phyloP scores from a whole-genome alignment of 495 filamentous ascomycete species.

The Stereocaulon alpinum region DNA sequence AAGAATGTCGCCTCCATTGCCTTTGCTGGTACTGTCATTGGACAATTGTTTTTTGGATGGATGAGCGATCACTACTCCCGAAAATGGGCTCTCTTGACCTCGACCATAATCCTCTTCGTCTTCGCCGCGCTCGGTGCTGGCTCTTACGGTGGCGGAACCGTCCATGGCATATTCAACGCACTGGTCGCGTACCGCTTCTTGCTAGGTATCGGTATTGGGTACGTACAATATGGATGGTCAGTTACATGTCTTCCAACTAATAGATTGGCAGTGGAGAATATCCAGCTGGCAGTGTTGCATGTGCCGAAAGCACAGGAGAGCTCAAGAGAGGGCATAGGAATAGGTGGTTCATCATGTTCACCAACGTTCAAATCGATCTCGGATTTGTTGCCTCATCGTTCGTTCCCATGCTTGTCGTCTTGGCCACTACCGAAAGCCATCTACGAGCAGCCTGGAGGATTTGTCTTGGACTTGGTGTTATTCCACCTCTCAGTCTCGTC shows the following conservation, averaged over 20 bases:
- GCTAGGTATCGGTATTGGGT: conserved; percentile 49
- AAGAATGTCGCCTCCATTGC: conserved; percentile 67
- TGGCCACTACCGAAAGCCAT: conserved; percentile 58
- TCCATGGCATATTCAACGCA: conserved; percentile 64
- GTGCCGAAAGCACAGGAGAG: conserved; percentile 75
- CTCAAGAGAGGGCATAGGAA: conserved; percentile 71
- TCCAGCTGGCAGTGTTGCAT: conserved; percentile 76
- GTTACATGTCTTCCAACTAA: conserved; percentile 38
- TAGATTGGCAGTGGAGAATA: conserved; percentile 61
- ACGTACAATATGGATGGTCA: conserved; percentile 4
- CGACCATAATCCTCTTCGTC: conserved; percentile 70
- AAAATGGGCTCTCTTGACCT: conserved; percentile 68
- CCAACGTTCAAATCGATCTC: conserved; percentile 77
- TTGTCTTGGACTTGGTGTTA: conserved; percentile 64
- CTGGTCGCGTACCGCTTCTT: conserved; percentile 82
- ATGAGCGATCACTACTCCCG: conserved; percentile 75
- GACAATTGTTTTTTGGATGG: conserved; percentile 74
- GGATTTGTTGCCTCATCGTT: conserved; percentile 69
- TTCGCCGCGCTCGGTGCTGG: conserved; percentile 73
- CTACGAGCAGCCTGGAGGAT: conserved; percentile 66
- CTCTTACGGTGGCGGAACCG: conserved; percentile 58
- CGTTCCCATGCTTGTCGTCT: conserved; percentile 60
- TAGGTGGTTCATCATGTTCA: conserved; percentile 88
- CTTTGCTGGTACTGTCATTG: conserved; percentile 82
- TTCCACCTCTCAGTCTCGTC: conserved; percentile 67